Evolutionary conservation across 495 filamentous ascomycete species (phyloP).

Genomic region (Pseudoneurospora amorphoporcata): DNA sequence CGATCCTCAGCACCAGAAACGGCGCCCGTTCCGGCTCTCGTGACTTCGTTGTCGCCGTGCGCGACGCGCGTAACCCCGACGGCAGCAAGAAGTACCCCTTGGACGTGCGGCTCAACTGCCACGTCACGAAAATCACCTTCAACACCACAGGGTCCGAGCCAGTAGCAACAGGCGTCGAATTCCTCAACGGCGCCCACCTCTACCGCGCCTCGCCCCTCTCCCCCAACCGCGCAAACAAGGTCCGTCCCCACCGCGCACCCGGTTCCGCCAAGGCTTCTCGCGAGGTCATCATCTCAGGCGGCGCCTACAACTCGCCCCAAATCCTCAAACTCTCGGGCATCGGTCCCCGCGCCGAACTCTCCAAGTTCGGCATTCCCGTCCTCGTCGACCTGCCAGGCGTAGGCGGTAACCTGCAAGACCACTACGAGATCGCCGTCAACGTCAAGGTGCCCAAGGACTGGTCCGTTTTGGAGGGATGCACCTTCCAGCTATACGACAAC

Average conservation of each 20-base stretch:
- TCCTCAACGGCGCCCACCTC: conserved; percentile 46
- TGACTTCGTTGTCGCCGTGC: conserved; percentile 43
- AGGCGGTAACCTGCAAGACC: conserved; percentile 58
- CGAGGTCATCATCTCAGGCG: conserved; percentile 56
- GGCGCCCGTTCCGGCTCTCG: conserved; percentile 40
- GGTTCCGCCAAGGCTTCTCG: conserved; percentile 39
- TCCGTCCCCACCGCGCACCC: conserved; percentile 20
- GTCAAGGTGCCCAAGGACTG: conserved; percentile 34
- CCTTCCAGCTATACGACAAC: conserved; percentile 27
- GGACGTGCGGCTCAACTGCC: conserved; percentile 47
- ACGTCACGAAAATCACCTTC: conserved; percentile 52
- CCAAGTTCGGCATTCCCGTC: conserved; percentile 37
- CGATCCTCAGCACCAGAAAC: conserved; percentile 40
- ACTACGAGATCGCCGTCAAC: conserved; percentile 45
- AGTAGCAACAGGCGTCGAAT: conserved; percentile 52
- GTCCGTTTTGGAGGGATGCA: conserved; percentile 36
- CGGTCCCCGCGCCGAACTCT: conserved; percentile 41
- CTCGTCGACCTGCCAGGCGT: conserved; percentile 49
- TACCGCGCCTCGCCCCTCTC: conserved; percentile 47
- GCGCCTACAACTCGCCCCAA: conserved; percentile 51
- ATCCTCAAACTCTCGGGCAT: conserved; percentile 56
- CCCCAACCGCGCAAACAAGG: background rate
- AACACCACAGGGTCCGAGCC: conserved; percentile 29
- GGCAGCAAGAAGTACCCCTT: conserved; percentile 47
- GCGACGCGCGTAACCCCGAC: conserved; percentile 38